phyloP scores from a whole-genome alignment of 2,329 filamentous ascomycete genomes.

The Mycosphaerella sp. region DNA sequence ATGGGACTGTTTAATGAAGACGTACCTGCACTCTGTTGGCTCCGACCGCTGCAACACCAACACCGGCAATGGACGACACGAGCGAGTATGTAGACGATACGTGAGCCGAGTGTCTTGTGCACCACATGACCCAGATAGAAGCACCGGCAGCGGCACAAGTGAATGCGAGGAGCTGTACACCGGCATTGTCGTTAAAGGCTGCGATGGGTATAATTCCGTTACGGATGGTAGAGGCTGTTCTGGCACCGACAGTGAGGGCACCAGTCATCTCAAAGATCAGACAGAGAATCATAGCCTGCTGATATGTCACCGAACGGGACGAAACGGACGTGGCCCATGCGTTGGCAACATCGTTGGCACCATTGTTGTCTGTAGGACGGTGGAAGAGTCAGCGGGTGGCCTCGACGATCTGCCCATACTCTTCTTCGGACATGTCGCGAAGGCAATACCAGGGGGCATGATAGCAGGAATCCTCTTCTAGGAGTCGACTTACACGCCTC shows the following conservation, averaged over 20 bases:
- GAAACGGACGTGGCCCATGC: slow-evolving; percentile 49
- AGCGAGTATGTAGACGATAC: slow-evolving; percentile 59
- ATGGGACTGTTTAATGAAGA: slow-evolving; percentile 48
- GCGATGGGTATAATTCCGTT: slow-evolving; percentile 51
- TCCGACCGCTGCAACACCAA: slow-evolving; percentile 49
- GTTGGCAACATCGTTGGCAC: slow-evolving; percentile 48
- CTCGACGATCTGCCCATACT: neutral
- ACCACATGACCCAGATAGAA: slow-evolving; percentile 50
- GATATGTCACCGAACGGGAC: slow-evolving; percentile 48
- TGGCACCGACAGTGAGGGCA: slow-evolving; percentile 46
- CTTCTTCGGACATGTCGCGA: neutral
- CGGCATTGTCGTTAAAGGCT: slow-evolving; percentile 45
- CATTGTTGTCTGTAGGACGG: slow-evolving; percentile 47
- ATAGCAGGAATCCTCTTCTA: neutral
- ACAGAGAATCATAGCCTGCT: slow-evolving; percentile 46
- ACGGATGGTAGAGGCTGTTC: slow-evolving; percentile 56
- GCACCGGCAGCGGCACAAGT: slow-evolving; percentile 42
- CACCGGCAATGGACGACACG: slow-evolving; percentile 46
- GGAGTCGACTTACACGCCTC: slow-evolving; percentile 44
- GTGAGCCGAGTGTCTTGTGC: slow-evolving; percentile 50
- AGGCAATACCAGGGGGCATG: neutral
- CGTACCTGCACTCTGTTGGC: slow-evolving; percentile 40
- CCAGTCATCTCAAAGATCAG: slow-evolving; percentile 48
- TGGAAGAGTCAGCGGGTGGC: neutral
- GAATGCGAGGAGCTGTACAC: slow-evolving; percentile 39